A percentile compares a stretch with the other conserved stretches of the same genome.
These are phyloP conservation scores for Parathielavia appendiculata DNA, from an alignment of 495 filamentous ascomycete species.

Conservation along the genomic window DNA sequence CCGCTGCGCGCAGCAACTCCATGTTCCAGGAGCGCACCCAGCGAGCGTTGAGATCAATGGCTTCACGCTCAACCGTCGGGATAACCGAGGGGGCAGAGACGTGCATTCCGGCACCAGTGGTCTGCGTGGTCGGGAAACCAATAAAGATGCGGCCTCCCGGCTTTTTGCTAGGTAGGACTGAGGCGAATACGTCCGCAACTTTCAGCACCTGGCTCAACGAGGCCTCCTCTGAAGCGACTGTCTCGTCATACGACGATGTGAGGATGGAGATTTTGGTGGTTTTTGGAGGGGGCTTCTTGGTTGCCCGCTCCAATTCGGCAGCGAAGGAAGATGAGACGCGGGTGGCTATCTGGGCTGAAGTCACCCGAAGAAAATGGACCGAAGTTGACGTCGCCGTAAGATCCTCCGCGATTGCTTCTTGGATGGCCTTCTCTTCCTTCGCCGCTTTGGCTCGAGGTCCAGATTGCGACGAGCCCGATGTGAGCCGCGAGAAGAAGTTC, in stretches of 20 bases:
- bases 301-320: constrained; percentile 87
- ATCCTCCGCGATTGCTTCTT: constrained; percentile 59
- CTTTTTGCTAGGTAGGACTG: constrained; percentile 80
- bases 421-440: constrained; percentile 49
- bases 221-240: constrained; percentile 54
- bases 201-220: constrained; percentile 45
- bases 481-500: constrained; percentile 73
- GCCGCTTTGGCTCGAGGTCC: constrained; percentile 41
- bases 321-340: constrained; percentile 62
- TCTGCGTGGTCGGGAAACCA: constrained; percentile 95
- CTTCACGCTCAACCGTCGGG: constrained; percentile 96
- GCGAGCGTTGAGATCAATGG: constrained; percentile 91
- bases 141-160: constrained; percentile 85
- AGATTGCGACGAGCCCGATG: constrained; percentile 41
- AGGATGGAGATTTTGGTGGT: constrained; percentile 77
- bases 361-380: constrained; percentile 81
- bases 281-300: constrained; percentile 93
- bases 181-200: constrained; percentile 71
- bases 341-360: constrained; percentile 73
- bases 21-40: constrained; percentile 92
- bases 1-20: constrained; percentile 89
- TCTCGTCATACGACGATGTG: constrained; percentile 86
- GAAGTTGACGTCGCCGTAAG: constrained; percentile 60
- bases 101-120: constrained; percentile 87
- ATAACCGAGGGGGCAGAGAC: constrained; percentile 98